These are phyloP conservation scores for Dacryopinax primogenitus DNA, from an alignment of 768 basidiomycete genomes.

Conservation along the genomic window DNA sequence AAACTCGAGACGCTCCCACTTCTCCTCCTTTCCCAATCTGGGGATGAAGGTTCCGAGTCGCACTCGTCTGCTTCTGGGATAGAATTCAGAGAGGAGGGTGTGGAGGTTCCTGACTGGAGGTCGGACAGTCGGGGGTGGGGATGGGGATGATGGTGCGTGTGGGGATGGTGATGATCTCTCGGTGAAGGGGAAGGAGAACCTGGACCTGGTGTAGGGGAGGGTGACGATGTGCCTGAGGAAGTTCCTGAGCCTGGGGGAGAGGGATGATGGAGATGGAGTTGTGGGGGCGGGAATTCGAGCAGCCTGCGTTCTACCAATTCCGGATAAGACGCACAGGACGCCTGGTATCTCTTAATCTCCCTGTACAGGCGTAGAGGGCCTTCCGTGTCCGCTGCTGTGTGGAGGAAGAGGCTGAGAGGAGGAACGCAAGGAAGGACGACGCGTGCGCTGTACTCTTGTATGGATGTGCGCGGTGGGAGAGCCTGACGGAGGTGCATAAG, in stretches of 20 bases:
- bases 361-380: background rate
- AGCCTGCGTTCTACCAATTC: background rate
- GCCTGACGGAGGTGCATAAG: background rate
- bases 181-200: background rate
- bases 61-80: background rate
- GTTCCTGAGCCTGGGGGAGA: background rate
- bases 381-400: background rate
- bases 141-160: background rate
- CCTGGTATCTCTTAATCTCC: background rate
- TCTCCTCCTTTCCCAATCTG: background rate
- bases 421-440: background rate
- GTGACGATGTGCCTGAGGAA: background rate
- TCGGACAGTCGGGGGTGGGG: background rate
- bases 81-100: background rate
- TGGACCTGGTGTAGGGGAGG: background rate
- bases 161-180: background rate
- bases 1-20: background rate
- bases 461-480: background rate
- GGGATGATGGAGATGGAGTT: background rate
- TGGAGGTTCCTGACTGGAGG: background rate
- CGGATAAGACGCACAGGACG: background rate
- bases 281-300: background rate
- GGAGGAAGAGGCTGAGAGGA: background rate
- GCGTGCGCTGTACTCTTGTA: background rate
- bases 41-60: background rate